Evolutionary conservation across 2,329 filamentous ascomycete genomes (phyloP), one percentile per base, ranked within the genome.

Genomic region (Trichothecium sympodiale): DNA sequence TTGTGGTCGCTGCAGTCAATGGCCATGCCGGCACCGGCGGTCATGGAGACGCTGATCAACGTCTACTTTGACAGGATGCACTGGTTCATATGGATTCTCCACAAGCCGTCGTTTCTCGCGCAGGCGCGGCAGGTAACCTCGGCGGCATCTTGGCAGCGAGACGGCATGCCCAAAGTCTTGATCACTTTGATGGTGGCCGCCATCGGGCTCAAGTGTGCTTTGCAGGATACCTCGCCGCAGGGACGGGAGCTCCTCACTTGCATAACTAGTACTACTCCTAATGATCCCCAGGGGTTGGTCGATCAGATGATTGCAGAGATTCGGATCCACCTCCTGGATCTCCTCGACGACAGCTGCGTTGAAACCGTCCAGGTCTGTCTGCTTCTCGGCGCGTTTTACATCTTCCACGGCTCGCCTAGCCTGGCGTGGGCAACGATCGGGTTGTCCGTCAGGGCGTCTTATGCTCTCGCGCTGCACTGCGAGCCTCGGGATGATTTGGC

Each of bases 1-100:
- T n/a, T n/a, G n/a, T n/a, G n/a, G n/a, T n/a, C n/a, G n/a, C n/a
- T n/a, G n/a, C n/a, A n/a, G n/a, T n/a, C n/a, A n/a, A n/a, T n/a
- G n/a, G n/a, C n/a, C n/a, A n/a, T n/a, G n/a, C n/a, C n/a, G n/a
- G n/a, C n/a, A n/a, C n/a, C n/a, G n/a, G n/a, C n/a, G n/a, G n/a
- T 36, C 12, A 38, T 43, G 34, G 36, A 43, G 17, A 23, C 36
- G 6, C 31, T 43, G 34, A 33, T 44, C 13, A 42, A 39, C 8
- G 39, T 36, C 14, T 46, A 46, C 31, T 46, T 46, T 36, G 44
- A 43, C 31, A 41, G 38, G 33, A 17, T 46, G 32, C 40, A 46
- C 29, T 46, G 44, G 44, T 46, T 46, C 33, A 42, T 41, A 10
- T 37, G 41, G 25, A 39, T 46, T 26, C 38, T 46, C 12, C 44